Base-by-base conservation (phyloP, 768 basidiomycete species). In the Boletales sp. region DNA sequence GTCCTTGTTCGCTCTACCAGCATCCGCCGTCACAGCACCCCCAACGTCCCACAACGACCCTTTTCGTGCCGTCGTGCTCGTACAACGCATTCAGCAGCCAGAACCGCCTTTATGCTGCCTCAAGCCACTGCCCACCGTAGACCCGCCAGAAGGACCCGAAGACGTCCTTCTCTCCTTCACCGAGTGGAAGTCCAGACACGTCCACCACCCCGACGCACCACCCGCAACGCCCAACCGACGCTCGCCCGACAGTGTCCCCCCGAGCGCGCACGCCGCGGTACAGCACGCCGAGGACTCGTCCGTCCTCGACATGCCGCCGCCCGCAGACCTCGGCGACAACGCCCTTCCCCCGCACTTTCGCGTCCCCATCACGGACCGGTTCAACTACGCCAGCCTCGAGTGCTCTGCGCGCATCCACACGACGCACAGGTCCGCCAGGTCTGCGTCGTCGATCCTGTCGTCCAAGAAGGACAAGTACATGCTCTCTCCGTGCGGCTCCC, bases 351-450 rank as follows among this genome's bases (percentile, higher is more conserved):
- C 85, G 0, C 82, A 84, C 57, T 84, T 86, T 62, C 78, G 79
- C 17, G 82, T 91, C 6, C 89, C 89, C 2, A 70, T 90, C 38
- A 84, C 79, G 12, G 90, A 94, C 72, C 79, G 93, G 38, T 96
- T 94, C 76, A 96, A 99, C 69, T 98, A 95, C 60, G 96, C 96
- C 37, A 84, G 83, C 45, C 64, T 85, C 50, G 95, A 97, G 67
- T 99, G 96, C 64, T 92, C 91, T 1, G 94, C 95, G 2, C 86
- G 92, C 13, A 85, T 98, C 21, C 94, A 95, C 68, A 79, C 78
- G 8, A 75, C 92, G 0, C 93, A 95, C 64, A n/a, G n/a, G n/a
- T n/a, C n/a, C n/a, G n/a, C n/a, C n/a, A n/a, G n/a, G n/a, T n/a
- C n/a, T n/a, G n/a, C n/a, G n/a, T n/a, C n/a, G n/a, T n/a, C n/a